Evolutionary conservation across 768 basidiomycete species (phyloP).

Genomic region (Suillus alpinus): DNA sequence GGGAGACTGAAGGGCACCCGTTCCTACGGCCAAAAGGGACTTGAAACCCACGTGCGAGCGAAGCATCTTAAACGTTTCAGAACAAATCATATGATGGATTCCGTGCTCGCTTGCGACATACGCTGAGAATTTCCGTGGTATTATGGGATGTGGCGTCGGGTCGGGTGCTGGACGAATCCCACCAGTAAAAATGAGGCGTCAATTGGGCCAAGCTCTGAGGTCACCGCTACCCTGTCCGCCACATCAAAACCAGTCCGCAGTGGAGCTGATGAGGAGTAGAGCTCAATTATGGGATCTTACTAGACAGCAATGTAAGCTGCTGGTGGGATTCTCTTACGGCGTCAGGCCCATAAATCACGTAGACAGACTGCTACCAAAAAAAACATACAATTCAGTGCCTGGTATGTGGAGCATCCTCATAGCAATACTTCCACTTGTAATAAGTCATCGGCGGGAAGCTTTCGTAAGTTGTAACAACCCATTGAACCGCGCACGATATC

Average conservation of each 20-base stretch:
- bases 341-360: background rate
- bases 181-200: background rate
- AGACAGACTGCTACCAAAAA: background rate
- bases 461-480: constrained; percentile 38
- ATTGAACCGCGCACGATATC: constrained; percentile 42
- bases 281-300: background rate
- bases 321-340: background rate
- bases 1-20: background rate
- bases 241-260: background rate
- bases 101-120: background rate
- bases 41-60: background rate
- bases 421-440: background rate
- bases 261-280: background rate
- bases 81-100: background rate
- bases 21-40: background rate
- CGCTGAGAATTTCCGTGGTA: background rate
- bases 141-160: background rate
- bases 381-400: background rate
- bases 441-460: constrained; percentile 31
- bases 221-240: background rate
- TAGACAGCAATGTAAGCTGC: background rate
- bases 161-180: background rate
- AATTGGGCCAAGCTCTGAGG: background rate
- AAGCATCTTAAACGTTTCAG: background rate
- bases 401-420: background rate